Evolutionary conservation across 116 monocot species (phyloP), one percentile per base, ranked within the genome.

Genomic region (Dioscorea cayenensis): DNA sequence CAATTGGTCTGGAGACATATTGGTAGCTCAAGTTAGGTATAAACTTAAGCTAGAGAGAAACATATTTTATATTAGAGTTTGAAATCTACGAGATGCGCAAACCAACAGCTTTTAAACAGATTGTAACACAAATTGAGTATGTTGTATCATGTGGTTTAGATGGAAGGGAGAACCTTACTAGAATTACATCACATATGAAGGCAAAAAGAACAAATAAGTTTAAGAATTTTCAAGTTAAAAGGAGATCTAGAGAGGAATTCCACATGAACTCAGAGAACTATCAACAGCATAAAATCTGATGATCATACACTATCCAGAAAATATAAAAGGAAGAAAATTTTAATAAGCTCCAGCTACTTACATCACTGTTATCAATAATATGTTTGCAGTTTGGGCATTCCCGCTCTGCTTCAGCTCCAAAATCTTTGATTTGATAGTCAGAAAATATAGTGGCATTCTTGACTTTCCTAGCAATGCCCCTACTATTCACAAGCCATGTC

Each of bases 321-420:
- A 58, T 64, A 70, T 18, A 14, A 18, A 64, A 7, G 28, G 50
- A 51, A 19, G 67, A 59, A 38, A 61, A 66, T 16, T 17, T 17
- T 7, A 60, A 9, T 67, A 75, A 68, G 4, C 64, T 25, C 19
- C 2, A 50, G 64, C 28, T 72, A 78, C 89, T 88, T 80, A 96
- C 96, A 86, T 96, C 92, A 68, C 85, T 92, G 74, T 92, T 96
- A 79, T 96, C 96, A 79, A 96, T 90, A 17, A 74, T 20, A 70
- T 89, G 73, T 37, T 86, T 80, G 82, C 96, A 96, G 27, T 90
- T 96, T 49, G 96, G 92, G 67, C 96, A 96, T 79, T 96, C 88
- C 67, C 85, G 78, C 48, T 79, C 82, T 68, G 90, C 88, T 70
- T 88, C 90, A 62, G 66, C 66, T 27, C 72, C 81, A 20, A 75